Percentiles rank a stretch among this genome's conserved stretches.
These are phyloP conservation scores for Debaryomycetaceae sp. DNA, from an alignment of 1,139 yeast genomes.

Conservation along the genomic window DNA sequence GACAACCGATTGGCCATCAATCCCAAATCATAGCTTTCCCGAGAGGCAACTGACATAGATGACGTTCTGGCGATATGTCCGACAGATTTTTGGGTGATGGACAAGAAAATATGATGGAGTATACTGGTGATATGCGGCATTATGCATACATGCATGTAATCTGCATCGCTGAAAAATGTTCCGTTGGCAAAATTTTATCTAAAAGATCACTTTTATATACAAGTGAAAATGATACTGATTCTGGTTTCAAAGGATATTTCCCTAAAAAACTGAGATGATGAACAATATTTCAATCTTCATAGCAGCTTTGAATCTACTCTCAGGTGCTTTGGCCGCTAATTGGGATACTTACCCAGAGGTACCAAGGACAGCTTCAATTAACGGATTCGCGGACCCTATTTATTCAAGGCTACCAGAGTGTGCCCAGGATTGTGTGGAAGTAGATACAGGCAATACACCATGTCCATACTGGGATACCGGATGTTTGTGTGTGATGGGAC, in stretches of 20 bases:
- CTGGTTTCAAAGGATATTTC: neutral
- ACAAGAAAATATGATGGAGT: neutral
- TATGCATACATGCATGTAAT: neutral
- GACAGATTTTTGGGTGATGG: neutral
- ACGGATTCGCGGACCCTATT: constrained; percentile 42
- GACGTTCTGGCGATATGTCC: neutral
- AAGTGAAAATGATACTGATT: neutral
- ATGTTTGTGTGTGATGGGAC: constrained; percentile 34
- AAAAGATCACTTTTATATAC: neutral
- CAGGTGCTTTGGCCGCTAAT: constrained; percentile 5
- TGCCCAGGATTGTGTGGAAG: constrained; percentile 24
- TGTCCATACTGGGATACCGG: constrained; percentile 43
- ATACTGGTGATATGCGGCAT: neutral
- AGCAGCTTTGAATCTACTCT: neutral
- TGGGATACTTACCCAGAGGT: constrained; percentile 35
- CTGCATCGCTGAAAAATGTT: neutral
- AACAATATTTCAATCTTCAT: too few relatives aligned
- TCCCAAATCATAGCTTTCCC: neutral
- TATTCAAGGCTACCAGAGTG: constrained; percentile 25
- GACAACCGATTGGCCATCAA: neutral
- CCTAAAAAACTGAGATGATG: too few relatives aligned
- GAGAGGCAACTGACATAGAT: neutral
- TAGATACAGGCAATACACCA: constrained; percentile 26
- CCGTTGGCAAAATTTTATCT: neutral
- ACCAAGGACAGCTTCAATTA: constrained; percentile 36